phyloP scores from a whole-genome alignment of 2,329 filamentous ascomycete genomes.

The Microcera coccophila region DNA sequence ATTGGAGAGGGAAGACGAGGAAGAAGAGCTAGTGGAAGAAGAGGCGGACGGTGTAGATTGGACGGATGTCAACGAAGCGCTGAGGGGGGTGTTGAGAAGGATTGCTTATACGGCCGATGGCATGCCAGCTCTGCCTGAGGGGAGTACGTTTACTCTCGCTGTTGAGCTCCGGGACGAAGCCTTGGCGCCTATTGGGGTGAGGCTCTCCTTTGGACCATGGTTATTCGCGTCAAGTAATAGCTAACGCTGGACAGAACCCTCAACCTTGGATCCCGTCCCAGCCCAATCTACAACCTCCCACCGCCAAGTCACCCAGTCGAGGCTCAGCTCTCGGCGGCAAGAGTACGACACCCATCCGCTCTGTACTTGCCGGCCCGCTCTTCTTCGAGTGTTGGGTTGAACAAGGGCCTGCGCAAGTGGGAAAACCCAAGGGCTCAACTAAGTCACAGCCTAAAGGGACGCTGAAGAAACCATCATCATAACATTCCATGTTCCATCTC shows the following conservation, averaged over 20 bases:
- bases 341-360: slow-evolving; percentile 48
- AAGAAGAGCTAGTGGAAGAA: slow-evolving; percentile 23
- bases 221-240: not conserved
- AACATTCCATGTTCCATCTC: slow-evolving; percentile 16
- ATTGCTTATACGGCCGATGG: slow-evolving; percentile 58
- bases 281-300: slow-evolving; percentile 40
- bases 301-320: slow-evolving; percentile 27
- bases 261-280: slow-evolving; percentile 59
- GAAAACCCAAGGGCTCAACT: slow-evolving; percentile 8
- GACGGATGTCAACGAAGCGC: slow-evolving; percentile 66
- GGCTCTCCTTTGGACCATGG: slow-evolving; percentile 21
- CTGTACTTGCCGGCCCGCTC: slow-evolving; percentile 55
- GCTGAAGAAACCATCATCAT: slow-evolving; percentile 17
- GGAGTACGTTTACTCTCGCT: slow-evolving; percentile 72
- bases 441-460: not conserved
- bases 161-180: slow-evolving; percentile 65
- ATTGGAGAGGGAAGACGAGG: slow-evolving; percentile 10
- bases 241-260: slow-evolving; percentile 44
- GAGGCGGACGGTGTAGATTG: slow-evolving; percentile 41
- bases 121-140: slow-evolving; percentile 55
- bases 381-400: slow-evolving; percentile 66
- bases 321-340: slow-evolving; percentile 33
- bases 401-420: slow-evolving; percentile 14
- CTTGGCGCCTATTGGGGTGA: slow-evolving; percentile 55
- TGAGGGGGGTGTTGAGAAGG: slow-evolving; percentile 63